Base-by-base conservation (phyloP, 2,329 filamentous ascomycete genomes). In the Macrophomina pseudophaseolina region DNA sequence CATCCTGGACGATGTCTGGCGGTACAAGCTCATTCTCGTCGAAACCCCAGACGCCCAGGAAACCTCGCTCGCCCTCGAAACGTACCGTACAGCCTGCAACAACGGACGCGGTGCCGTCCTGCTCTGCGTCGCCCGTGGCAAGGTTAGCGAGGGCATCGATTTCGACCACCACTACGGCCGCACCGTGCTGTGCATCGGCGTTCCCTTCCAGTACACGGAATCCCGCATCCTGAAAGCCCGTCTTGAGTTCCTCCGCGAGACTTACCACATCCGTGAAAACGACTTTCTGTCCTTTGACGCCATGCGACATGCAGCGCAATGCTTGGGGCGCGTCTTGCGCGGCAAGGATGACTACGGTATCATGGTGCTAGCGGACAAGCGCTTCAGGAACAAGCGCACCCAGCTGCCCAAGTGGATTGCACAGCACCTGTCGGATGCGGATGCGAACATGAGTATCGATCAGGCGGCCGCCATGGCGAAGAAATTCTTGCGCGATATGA, bases 321-420 rank as follows among this genome's bases (percentile, higher is more conserved):
- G 95, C 74, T 84, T 99, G 1, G 96, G 95, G 14, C 94, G 95
- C 76, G 95, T 99, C 51, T 83, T 99, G 69, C 87, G 95, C 73
- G 95, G 95, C 30, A 99, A 99, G 78, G 96, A 99, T 75, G 95
- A 99, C 79, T 99, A 99, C 78, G 95, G 95, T n/a, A 92, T 99
- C 83, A 99, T 99, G 95, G 94, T 99, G 4, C 85, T 99, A 33
- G 95, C 96, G 2, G 95, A 99, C 78, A 90, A 92, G 49, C 88
- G 95, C 18, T 99, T 97, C 79, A 90, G 93, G 76, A 96, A 95
- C 82, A 98, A 98, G 81, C 86, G 93, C 44, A 85, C 80, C 3
- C 96, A 99, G 80, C 84, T 99, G 33, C 95, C 95, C 11, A 97
- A 97, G 76, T 99, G 95, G 95, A 99, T 99, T 74, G 91, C 90